Evolutionary conservation across 768 basidiomycete species (phyloP), one percentile per base, ranked within the genome.

Genomic region (Xerocomus spinulosus): DNA sequence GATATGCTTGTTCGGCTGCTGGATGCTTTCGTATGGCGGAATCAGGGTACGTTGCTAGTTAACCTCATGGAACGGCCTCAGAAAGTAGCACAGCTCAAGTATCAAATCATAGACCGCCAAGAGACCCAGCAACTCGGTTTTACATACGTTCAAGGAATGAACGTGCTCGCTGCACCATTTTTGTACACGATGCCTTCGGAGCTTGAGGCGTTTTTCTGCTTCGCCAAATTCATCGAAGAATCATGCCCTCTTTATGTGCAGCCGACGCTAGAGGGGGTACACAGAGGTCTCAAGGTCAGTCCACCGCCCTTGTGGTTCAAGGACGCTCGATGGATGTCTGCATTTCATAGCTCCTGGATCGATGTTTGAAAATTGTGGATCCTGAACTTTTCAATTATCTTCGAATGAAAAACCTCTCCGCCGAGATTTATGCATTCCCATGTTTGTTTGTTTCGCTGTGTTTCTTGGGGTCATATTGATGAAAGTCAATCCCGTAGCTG

Each of bases 121-220:
- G 87, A 90, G 58, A 74, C 73, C 1, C 80, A 87, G n/a, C 83
- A 82, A 48, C 77, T 91, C 34, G 89, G 81, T 9, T 96, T 97
- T 68, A 92, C 90, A 25, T 99, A 98, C 59, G 94, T 99, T 9
- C 95, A 99, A 69, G 96, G 96, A 25, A 97, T 96, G 92, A 99
- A 99, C 64, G 96, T 98, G 40, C 82, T 99, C 29, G 92, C 94
- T 18, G 96, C 96, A 3, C 96, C 96, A 0, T 99, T 98, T 68
- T 77, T 99, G 24, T 99, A 96, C 63, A 92, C 89, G 10, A 89
- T 98, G 82, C 94, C 96, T 6, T 92, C 92, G 9, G 92, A 99
- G 67, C 69, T 98, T n/a, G 96, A 99, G 67, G 96, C 96, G 1
- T 99, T 97, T 68, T 93, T 85, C 52, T 96, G 92, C 68, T 98